Conservation (phyloP, 257 asterid species). For the Gentiana straminea region DNA sequence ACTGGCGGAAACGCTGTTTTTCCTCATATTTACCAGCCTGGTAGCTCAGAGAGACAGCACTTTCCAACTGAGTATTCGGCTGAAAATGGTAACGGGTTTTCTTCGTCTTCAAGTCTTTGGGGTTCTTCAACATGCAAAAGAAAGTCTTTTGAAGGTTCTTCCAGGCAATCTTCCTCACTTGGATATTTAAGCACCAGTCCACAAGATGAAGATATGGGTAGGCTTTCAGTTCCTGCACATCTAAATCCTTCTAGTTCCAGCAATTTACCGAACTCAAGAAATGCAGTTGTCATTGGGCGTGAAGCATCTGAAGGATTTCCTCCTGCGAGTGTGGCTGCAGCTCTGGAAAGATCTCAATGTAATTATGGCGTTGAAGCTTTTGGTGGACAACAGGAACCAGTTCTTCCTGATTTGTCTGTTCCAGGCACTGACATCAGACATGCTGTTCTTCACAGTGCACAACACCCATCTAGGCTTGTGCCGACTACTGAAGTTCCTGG, state of each 20-base stretch:
- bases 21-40: constrained; percentile 24
- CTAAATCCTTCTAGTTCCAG: constrained; percentile 28
- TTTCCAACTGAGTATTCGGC: constrained; percentile 32
- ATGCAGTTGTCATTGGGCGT: constrained; percentile 25
- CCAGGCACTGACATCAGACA: constrained; percentile 32
- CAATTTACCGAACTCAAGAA: constrained; percentile 29
- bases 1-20: constrained; percentile 20
- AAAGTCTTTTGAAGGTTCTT: constrained; percentile 69
- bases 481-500: constrained; percentile 23
- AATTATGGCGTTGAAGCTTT: constrained; percentile 23
- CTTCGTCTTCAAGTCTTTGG: constrained; percentile 51
- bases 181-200: constrained; percentile 56
- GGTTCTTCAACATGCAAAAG: constrained; percentile 70
- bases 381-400: constrained; percentile 37
- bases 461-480: constrained; percentile 19
- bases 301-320: constrained; percentile 27
- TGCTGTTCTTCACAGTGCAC: constrained; percentile 24
- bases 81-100: constrained; percentile 34
- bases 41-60: constrained; percentile 27
- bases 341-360: constrained; percentile 36
- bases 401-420: constrained; percentile 23
- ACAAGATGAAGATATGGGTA: constrained; percentile 28
- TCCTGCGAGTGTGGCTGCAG: constrained; percentile 28
- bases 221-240: constrained; percentile 29
- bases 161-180: constrained; percentile 46